phyloP scores from a whole-genome alignment of 495 filamentous ascomycete species.

The Aspergillus nidulans region DNA sequence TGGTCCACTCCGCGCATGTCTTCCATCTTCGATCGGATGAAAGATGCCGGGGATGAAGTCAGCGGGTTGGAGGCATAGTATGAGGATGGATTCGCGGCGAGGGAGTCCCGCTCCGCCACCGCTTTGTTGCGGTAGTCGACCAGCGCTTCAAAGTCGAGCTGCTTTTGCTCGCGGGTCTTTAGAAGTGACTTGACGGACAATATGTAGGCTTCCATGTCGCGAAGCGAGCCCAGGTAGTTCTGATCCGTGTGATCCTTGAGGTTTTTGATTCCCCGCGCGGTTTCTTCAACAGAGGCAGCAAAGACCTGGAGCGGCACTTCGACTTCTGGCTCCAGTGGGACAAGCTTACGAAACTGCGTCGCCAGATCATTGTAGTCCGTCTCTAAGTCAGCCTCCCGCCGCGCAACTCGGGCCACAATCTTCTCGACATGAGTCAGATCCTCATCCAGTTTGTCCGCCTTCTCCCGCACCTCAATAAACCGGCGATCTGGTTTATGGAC shows the following conservation, averaged over 20 bases:
- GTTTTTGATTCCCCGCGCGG: conserved; percentile 62
- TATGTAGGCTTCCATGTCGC: conserved; percentile 93
- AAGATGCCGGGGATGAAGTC: conserved; percentile 69
- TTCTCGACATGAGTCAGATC: conserved; percentile 91
- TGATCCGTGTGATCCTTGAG: conserved; percentile 93
- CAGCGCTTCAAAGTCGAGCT: conserved; percentile 93
- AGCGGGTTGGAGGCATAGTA: conserved; percentile 56
- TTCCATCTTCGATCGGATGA: conserved; percentile 91
- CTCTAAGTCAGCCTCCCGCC: conserved; percentile 85
- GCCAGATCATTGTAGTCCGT: conserved; percentile 84
- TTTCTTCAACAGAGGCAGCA: conserved; percentile 79
- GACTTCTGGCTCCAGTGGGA: conserved; percentile 83
- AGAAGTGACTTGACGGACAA: conserved; percentile 76
- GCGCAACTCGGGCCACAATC: conserved; percentile 81
- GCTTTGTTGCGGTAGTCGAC: conserved; percentile 93
- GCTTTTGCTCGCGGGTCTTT: conserved; percentile 93
- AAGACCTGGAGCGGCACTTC: conserved; percentile 77
- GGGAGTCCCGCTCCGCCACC: conserved; percentile 78
- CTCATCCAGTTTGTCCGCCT: conserved; percentile 91
- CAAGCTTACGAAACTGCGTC: conserved; percentile 88
- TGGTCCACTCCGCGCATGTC: conserved; percentile 97
- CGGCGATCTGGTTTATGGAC: conserved; percentile 91
- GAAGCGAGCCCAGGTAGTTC: conserved; percentile 83
- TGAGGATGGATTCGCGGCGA: conserved; percentile 59
- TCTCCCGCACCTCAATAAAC: conserved; percentile 91